Base-by-base conservation (phyloP, 371 early-diverging fungal species). In the Rhizomucor miehei region DNA sequence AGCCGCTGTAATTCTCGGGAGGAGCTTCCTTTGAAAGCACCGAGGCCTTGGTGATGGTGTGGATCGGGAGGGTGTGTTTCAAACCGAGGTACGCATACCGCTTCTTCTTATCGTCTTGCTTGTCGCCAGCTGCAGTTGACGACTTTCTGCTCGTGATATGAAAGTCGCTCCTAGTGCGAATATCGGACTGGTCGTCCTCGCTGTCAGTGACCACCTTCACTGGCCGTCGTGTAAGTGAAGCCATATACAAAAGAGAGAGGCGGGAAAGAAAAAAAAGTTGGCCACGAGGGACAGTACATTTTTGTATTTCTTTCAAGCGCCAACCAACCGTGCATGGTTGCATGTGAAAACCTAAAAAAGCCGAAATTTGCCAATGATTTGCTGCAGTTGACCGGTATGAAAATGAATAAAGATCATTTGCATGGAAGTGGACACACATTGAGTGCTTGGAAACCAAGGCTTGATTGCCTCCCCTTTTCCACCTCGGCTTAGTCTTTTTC, bases 11-110 rank as follows among this genome's bases (percentile, higher is more conserved):
- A 57, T 85, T 85, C 56, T 86, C 89, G 38, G 86, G 86, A 1
- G 89, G 89, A 2, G 88, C 88, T 60, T 88, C 89, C 51, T 86
- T 86, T 13, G 89, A 85, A 36, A 89, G 62, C 4, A 85, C 85
- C 12, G 87, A 87, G 8, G 84, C 82, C 17, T 73, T 73, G 23
- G 67, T 69, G 16, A 71, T 56, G 3, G 82, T 82, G 61, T 89
- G 89, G 44, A 87, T 80, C 20, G 86, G 80, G 38, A 79, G 67
- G 3, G 85, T 82, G 62, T 87, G 89, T n/a, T 67, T 58, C 44
- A 65, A 74, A 8, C 70, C 69, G 24, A 48, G 25, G 51, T 64
- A 63, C 20, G 35, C 51, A 23, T 44, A 58, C 13, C 59, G 60
- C 46, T 67, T 66, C 48, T 53, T 52, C 45, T 62, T 62, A 4